These are phyloP conservation scores for Mycena sanguinolenta DNA, from an alignment of 768 basidiomycete species.

Conservation along the genomic window DNA sequence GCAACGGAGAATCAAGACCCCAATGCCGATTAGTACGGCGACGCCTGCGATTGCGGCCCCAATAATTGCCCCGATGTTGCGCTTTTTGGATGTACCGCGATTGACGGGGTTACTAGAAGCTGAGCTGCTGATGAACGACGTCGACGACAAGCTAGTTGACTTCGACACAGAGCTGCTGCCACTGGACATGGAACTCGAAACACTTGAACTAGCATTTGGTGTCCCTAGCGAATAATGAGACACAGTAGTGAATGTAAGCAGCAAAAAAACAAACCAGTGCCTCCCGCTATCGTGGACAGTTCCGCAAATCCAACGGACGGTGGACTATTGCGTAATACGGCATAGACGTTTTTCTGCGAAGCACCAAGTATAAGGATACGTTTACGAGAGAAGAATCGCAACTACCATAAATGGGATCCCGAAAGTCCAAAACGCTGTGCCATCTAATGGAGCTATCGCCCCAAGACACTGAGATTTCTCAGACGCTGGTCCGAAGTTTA, in stretches of 20 bases:
- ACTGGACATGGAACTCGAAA: too few species aligned
- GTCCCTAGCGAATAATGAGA: background rate
- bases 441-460: background rate
- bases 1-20: background rate
- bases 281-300: conserved; percentile 12
- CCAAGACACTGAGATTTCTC: background rate
- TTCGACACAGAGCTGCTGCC: too few species aligned
- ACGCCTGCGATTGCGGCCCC: conserved; percentile 4
- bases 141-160: too few species aligned
- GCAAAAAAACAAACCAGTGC: background rate
- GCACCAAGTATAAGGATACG: too few species aligned
- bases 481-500: conserved; percentile 6
- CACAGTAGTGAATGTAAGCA: background rate
- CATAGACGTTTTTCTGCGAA: conserved; percentile 14
- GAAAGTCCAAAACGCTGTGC: conserved; percentile 1
- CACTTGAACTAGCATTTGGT: background rate
- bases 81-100: too few species aligned
- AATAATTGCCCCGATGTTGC: background rate
- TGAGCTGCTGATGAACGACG: background rate
- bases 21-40: background rate
- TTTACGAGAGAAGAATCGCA: too few species aligned
- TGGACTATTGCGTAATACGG: conserved; percentile 10
- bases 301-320: conserved; percentile 15
- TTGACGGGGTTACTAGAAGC: background rate
- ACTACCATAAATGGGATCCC: conserved; percentile 5